A percentile compares a stretch with the other conserved stretches of the same genome.
These are phyloP conservation scores for Naganishia cerealis DNA, from an alignment of 1,284 basidiomycete genomes.

Conservation along the genomic window DNA sequence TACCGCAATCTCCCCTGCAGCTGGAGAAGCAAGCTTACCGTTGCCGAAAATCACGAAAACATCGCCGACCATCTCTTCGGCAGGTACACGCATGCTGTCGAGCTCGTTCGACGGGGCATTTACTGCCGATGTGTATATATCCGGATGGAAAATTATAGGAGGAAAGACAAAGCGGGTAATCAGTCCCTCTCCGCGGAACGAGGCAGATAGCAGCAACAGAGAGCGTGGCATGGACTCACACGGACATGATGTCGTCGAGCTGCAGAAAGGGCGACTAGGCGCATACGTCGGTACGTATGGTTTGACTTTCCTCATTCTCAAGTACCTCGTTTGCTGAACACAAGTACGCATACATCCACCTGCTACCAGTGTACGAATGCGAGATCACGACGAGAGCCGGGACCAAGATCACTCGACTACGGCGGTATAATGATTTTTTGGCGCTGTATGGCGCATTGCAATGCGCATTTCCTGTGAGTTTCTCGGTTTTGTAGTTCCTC, in stretches of 20 bases:
- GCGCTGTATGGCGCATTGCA: constrained; percentile 26
- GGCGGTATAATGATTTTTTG: constrained; percentile 34
- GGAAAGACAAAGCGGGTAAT: constrained; percentile 8
- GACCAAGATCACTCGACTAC: constrained; percentile 25
- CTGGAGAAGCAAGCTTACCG: too few species aligned
- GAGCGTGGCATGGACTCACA: background rate
- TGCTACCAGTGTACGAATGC: constrained; percentile 34
- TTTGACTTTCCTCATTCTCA: background rate
- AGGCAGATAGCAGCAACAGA: background rate
- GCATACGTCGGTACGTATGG: constrained; percentile 33
- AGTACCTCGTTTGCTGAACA: background rate
- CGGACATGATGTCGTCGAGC: background rate
- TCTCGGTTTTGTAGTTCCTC: background rate
- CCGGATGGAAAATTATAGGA: constrained; percentile 34
- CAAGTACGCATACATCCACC: background rate
- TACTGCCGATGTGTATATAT: constrained; percentile 28
- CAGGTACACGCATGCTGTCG: too few species aligned
- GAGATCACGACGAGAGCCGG: constrained; percentile 30
- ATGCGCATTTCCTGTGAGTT: constrained; percentile 28
- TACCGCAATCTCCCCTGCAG: background rate
- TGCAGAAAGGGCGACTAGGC: constrained; percentile 26
- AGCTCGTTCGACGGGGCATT: constrained; percentile 16
- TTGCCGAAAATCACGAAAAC: too few species aligned
- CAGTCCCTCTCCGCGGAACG: background rate
- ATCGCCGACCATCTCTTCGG: background rate